Percentiles rank a stretch among this genome's conserved stretches.
These are phyloP conservation scores for Blastobotrys malaysiensis DNA, from an alignment of 1,139 yeast genomes.

Conservation along the genomic window DNA sequence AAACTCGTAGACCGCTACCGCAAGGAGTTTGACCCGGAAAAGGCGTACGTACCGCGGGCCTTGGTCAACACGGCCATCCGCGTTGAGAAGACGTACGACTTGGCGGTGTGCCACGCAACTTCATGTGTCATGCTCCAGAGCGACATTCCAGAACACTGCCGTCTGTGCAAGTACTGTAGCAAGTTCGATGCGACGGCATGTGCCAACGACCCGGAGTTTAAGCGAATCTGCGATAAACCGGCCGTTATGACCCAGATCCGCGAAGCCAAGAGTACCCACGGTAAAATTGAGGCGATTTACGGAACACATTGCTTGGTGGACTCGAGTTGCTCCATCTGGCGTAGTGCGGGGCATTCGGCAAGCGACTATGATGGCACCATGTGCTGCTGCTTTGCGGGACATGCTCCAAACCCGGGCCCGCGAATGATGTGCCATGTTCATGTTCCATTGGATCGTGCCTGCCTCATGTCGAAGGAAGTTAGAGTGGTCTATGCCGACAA, in stretches of 20 bases:
- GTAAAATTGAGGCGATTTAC: background rate
- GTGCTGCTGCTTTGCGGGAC: background rate
- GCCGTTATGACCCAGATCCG: background rate
- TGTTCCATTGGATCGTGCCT: background rate
- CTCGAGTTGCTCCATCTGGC: background rate
- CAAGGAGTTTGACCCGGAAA: background rate
- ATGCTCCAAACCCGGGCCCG: background rate
- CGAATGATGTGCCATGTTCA: background rate
- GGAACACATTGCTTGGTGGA: background rate
- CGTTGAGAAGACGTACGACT: conserved; percentile 3
- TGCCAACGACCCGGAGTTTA: background rate
- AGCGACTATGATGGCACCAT: background rate
- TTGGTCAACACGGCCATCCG: conserved; percentile 2
- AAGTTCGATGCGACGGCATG: background rate
- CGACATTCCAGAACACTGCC: conserved; percentile 4
- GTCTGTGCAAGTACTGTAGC: conserved; percentile 2
- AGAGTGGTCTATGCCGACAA: background rate
- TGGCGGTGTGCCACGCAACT: conserved; percentile 9
- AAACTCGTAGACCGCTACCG: background rate
- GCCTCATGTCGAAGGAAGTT: background rate
- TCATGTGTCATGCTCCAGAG: background rate
- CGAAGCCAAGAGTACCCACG: background rate
- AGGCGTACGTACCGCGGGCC: conserved; percentile 1
- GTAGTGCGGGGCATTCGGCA: background rate
- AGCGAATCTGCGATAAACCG: background rate